Percentiles rank a stretch among this genome's conserved stretches.
phyloP scores from a whole-genome alignment of 345 rosid species.

The Carallia brachiata region DNA sequence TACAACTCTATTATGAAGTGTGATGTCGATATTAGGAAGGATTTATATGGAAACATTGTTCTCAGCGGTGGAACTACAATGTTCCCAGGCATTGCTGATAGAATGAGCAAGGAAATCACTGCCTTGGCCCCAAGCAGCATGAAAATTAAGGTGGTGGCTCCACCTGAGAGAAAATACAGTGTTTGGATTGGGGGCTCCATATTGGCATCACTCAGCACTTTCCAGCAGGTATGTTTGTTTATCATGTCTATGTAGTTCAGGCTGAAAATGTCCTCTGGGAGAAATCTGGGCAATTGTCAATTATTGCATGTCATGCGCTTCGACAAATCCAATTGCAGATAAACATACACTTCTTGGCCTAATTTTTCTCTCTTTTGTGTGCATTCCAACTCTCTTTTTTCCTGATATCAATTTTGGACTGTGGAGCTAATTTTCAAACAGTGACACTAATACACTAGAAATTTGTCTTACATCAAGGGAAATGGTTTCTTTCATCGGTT shows the following conservation, averaged over 20 bases:
- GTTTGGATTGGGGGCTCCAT: slow-evolving; percentile 65
- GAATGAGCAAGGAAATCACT: slow-evolving; percentile 70
- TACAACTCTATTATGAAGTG: slow-evolving; percentile 62
- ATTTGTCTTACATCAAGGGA: no score
- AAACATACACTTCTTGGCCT: no score
- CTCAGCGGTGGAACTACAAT: slow-evolving; percentile 65
- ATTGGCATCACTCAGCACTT: slow-evolving; percentile 57
- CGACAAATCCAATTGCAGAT: no score
- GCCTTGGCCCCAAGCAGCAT: slow-evolving; percentile 70
- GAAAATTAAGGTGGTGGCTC: slow-evolving; percentile 65
- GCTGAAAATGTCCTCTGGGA: no score
- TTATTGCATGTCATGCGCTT: no score
- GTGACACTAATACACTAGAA: no score
- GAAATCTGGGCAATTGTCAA: neutral
- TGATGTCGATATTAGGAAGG: slow-evolving; percentile 65
- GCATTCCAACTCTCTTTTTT: no score
- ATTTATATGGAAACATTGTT: slow-evolving; percentile 60
- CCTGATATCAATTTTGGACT: no score
- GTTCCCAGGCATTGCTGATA: slow-evolving; percentile 61
- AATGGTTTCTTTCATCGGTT: no score
- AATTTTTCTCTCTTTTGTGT: no score
- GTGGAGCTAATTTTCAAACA: no score
- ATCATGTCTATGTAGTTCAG: neutral
- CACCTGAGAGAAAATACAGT: slow-evolving; percentile 67
- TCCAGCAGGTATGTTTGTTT: slow-evolving; percentile 52